Evolutionary conservation across 192 early-diverging fungal genomes (phyloP).

Genomic region (Podila epicladia): DNA sequence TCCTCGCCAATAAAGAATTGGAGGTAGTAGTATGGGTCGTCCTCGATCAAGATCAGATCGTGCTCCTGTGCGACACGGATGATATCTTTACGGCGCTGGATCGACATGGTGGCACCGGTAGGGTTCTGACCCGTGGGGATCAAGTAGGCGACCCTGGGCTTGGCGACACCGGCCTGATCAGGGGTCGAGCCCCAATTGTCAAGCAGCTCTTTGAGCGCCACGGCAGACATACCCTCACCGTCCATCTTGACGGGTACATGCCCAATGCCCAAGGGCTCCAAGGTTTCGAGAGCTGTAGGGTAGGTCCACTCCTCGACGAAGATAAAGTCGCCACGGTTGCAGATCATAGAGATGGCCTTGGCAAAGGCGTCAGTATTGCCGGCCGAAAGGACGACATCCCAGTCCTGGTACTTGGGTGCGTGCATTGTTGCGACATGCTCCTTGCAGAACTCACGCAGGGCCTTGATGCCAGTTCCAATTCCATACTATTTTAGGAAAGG

Average conservation of each 20-base stretch:
- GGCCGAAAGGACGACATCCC: constrained; percentile 71
- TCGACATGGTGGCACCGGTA: constrained; percentile 81
- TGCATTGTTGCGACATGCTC: constrained; percentile 61
- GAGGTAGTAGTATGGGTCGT: constrained; percentile 94
- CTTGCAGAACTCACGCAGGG: constrained; percentile 55
- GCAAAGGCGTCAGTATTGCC: constrained; percentile 71
- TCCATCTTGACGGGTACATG: constrained; percentile 66
- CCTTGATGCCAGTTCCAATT: constrained; percentile 58
- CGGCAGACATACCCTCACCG: constrained; percentile 67
- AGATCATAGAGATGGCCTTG: constrained; percentile 66
- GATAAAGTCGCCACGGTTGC: constrained; percentile 65
- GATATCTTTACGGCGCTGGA: constrained; percentile 76
- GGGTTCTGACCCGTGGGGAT: constrained; percentile 92
- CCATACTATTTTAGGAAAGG: constrained; percentile 64
- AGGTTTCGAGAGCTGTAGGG: constrained; percentile 63
- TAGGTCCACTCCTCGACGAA: constrained; percentile 76
- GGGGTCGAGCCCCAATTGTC: constrained; percentile 47
- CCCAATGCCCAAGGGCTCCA: constrained; percentile 59
- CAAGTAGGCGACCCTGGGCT: constrained; percentile 68
- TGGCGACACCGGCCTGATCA: constrained; percentile 42
- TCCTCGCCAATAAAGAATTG: constrained; percentile 60
- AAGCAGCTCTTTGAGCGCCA: constrained; percentile 57
- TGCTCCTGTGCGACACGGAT: constrained; percentile 77
- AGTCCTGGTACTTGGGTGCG: constrained; percentile 65
- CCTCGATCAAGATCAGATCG: constrained; percentile 85